A percentile compares a stretch with the other conserved stretches of the same genome.
Evolutionary conservation across 1,284 basidiomycete species (phyloP).

Genomic region (Volvariella volvacea): DNA sequence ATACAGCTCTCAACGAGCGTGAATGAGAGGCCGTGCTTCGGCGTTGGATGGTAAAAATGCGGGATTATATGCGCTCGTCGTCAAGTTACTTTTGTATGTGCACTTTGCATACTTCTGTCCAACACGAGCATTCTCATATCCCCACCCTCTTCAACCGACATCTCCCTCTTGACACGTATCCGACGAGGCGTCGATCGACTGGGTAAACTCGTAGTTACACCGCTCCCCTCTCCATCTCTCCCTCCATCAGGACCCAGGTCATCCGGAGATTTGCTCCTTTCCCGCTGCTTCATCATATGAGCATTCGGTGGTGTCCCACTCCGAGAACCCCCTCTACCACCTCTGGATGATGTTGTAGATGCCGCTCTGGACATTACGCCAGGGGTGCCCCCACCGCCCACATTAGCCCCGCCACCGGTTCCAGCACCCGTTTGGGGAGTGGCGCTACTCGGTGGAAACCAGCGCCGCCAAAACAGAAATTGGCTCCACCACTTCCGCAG

Average conservation of each 20-base stretch:
- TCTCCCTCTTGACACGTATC: slow-evolving; percentile 8
- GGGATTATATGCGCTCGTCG: too few species aligned
- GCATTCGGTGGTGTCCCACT: slow-evolving; percentile 23
- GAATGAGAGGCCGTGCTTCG: too few species aligned
- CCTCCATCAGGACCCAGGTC: slow-evolving; percentile 2
- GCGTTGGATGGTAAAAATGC: too few species aligned
- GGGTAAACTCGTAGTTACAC: not conserved
- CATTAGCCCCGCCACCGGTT: too few species aligned
- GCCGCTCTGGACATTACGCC: slow-evolving; percentile 9
- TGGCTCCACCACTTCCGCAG: slow-evolving; percentile 36
- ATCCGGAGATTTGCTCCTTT: slow-evolving; percentile 20
- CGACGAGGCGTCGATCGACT: slow-evolving; percentile 1
- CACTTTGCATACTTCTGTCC: slow-evolving; percentile 30
- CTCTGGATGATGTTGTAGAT: slow-evolving; percentile 23
- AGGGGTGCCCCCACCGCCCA: not conserved
- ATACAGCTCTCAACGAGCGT: too few species aligned
- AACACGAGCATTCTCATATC: slow-evolving; percentile 18
- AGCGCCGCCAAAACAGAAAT: slow-evolving; percentile 24
- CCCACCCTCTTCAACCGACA: slow-evolving; percentile 6
- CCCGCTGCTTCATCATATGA: slow-evolving; percentile 18
- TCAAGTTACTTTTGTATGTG: too few species aligned
- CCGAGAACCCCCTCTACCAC: slow-evolving; percentile 30
- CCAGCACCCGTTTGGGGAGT: too few species aligned
- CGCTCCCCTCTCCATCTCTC: not conserved
- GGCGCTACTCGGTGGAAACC: slow-evolving; percentile 12